Percentiles rank a stretch among this genome's conserved stretches.
These are phyloP conservation scores for Ogataea zsoltii DNA, from an alignment of 805 yeast genomes.

Conservation along the genomic window DNA sequence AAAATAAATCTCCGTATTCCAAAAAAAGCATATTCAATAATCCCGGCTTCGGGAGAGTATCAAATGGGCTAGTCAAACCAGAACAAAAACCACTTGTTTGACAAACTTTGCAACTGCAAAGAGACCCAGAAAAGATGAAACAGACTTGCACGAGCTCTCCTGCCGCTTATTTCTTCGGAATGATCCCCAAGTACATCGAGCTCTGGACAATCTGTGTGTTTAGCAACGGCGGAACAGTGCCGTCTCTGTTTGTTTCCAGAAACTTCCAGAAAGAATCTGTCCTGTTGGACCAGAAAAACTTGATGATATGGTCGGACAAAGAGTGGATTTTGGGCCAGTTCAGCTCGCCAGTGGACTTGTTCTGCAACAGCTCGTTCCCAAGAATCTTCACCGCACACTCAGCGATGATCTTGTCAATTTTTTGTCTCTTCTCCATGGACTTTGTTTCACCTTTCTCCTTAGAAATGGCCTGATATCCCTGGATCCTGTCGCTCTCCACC, in stretches of 20 bases:
- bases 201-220: slow-evolving; percentile 22
- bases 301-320: slow-evolving; percentile 31
- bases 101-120: too few species aligned
- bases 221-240: slow-evolving; percentile 15
- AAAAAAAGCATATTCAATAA: too few species aligned
- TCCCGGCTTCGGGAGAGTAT: too few species aligned
- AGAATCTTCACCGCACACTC: slow-evolving; percentile 20
- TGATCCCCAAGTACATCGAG: slow-evolving; percentile 21
- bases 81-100: too few species aligned
- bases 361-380: slow-evolving; percentile 10
- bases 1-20: too few species aligned
- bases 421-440: slow-evolving; percentile 9
- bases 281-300: slow-evolving; percentile 31
- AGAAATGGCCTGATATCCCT: slow-evolving; percentile 5
- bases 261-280: slow-evolving; percentile 25
- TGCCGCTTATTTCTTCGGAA: slow-evolving; percentile 15
- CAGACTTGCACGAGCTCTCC: too few species aligned
- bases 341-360: slow-evolving; percentile 11
- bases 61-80: too few species aligned
- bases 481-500: slow-evolving; percentile 23
- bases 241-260: slow-evolving; percentile 16
- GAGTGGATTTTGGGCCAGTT: slow-evolving; percentile 27
- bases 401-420: slow-evolving; percentile 25
- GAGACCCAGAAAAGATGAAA: too few species aligned
- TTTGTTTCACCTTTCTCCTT: slow-evolving; percentile 7